These are phyloP conservation scores for Phytophthora tentaculata DNA, from an alignment of 352 stramenopile genomes.

Conservation along the genomic window DNA sequence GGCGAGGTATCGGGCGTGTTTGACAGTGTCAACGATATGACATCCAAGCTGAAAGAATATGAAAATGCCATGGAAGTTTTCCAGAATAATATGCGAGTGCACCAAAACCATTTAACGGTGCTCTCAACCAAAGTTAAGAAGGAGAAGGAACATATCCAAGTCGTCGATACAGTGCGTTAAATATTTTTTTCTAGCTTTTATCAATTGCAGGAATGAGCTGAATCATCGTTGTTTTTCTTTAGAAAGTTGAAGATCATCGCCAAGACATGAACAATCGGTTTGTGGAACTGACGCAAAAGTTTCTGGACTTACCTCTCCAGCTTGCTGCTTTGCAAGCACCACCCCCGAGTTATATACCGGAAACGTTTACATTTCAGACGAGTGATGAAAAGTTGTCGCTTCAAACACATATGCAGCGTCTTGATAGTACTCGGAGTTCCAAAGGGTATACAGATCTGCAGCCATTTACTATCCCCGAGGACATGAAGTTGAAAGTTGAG, in stretches of 20 bases:
- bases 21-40: slow-evolving; percentile 51
- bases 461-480: slow-evolving; percentile 77
- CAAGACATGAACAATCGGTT: slow-evolving; percentile 71
- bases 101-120: slow-evolving; percentile 51
- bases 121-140: slow-evolving; percentile 60
- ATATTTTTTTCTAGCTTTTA: too few relatives aligned
- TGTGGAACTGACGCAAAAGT: slow-evolving; percentile 63
- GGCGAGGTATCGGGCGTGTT: slow-evolving; percentile 55
- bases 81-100: slow-evolving; percentile 66
- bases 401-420: slow-evolving; percentile 49
- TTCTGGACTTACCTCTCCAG: slow-evolving; percentile 62
- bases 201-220: too few relatives aligned
- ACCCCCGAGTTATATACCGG: slow-evolving; percentile 14
- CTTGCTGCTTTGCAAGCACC: slow-evolving; percentile 54
- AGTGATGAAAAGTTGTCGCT: slow-evolving; percentile 64
- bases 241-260: slow-evolving; percentile 79
- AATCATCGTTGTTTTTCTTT: background rate
- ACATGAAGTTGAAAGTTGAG: slow-evolving; percentile 85
- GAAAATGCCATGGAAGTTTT: slow-evolving; percentile 66
- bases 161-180: slow-evolving; percentile 53
- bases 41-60: slow-evolving; percentile 64
- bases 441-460: slow-evolving; percentile 68
- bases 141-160: slow-evolving; percentile 61
- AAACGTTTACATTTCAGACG: slow-evolving; percentile 60
- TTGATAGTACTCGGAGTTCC: slow-evolving; percentile 24